Conservation (phyloP, 768 basidiomycete genomes). For the Paxillus involutus region DNA sequence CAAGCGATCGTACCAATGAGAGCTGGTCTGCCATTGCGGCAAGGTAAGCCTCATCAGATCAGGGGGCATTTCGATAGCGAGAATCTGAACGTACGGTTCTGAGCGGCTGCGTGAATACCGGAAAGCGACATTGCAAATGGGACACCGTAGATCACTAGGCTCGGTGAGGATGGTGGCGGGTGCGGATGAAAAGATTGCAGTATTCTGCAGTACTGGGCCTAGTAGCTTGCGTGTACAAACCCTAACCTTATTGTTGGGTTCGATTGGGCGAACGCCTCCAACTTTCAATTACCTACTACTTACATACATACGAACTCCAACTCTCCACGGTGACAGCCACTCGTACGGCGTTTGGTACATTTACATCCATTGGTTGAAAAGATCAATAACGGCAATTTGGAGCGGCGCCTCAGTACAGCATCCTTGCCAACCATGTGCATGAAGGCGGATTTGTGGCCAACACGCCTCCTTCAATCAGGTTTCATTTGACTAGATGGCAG, state of each 20-base stretch:
- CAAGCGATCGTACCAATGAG: constrained; percentile 63
- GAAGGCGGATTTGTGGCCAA: no score
- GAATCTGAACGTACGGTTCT: constrained; percentile 51
- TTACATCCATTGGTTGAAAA: not conserved
- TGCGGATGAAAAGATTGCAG: no score
- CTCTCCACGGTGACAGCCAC: no score
- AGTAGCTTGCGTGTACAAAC: constrained; percentile 11
- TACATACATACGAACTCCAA: no score
- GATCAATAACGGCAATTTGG: no score
- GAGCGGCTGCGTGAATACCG: constrained; percentile 64
- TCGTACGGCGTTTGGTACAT: no score
- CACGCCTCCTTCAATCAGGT: no score
- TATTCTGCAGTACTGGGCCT: not conserved
- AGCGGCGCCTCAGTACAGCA: no score
- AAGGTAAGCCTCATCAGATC: not conserved
- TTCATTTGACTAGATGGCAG: no score
- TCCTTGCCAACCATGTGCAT: no score
- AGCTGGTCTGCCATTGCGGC: constrained; percentile 55
- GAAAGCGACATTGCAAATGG: constrained; percentile 39
- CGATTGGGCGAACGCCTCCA: not conserved
- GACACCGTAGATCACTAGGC: not conserved
- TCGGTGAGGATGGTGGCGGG: no score
- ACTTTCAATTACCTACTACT: not conserved
- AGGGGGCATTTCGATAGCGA: not conserved
- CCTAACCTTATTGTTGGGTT: constrained; percentile 27